Conservation (phyloP, 192 early-diverging fungal species). For the Backusella mclennaniae region DNA sequence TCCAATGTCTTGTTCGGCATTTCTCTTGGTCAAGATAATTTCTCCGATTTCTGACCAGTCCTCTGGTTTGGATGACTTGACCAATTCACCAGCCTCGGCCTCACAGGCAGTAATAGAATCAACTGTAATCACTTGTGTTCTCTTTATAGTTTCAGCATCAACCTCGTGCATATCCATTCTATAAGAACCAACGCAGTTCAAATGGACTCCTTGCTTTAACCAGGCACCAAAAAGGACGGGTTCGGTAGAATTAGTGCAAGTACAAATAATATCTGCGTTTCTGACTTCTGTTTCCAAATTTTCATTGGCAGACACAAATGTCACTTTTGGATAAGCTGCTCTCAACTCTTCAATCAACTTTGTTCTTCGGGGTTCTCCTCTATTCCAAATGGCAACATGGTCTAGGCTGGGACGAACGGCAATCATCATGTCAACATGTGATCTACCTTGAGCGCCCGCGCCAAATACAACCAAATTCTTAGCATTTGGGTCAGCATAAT, state of each 20-base stretch:
- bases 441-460: slow-evolving; percentile 48
- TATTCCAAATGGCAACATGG: slow-evolving; percentile 44
- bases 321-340: slow-evolving; percentile 16
- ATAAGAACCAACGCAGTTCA: slow-evolving; percentile 54
- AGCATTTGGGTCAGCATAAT: slow-evolving; percentile 21
- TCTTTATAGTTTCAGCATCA: slow-evolving; percentile 36
- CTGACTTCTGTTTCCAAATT: slow-evolving; percentile 24
- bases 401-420: slow-evolving; percentile 40
- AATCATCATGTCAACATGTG: slow-evolving; percentile 48
- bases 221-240: slow-evolving; percentile 44
- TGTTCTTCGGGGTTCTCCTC: slow-evolving; percentile 34
- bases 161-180: slow-evolving; percentile 51
- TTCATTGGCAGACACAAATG: slow-evolving; percentile 34
- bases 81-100: slow-evolving; percentile 49
- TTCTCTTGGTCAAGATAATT: background rate
- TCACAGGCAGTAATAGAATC: slow-evolving; percentile 42
- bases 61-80: slow-evolving; percentile 34
- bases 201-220: slow-evolving; percentile 40
- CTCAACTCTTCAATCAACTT: slow-evolving; percentile 29
- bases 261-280: slow-evolving; percentile 49
- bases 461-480: slow-evolving; percentile 48
- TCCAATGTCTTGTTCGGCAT: background rate
- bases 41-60: slow-evolving; percentile 36
- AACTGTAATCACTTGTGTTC: slow-evolving; percentile 36
- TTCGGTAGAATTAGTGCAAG: slow-evolving; percentile 46